phyloP scores from a whole-genome alignment of 2,329 filamentous ascomycete species.

The Pseudogymnoascus sp. region DNA sequence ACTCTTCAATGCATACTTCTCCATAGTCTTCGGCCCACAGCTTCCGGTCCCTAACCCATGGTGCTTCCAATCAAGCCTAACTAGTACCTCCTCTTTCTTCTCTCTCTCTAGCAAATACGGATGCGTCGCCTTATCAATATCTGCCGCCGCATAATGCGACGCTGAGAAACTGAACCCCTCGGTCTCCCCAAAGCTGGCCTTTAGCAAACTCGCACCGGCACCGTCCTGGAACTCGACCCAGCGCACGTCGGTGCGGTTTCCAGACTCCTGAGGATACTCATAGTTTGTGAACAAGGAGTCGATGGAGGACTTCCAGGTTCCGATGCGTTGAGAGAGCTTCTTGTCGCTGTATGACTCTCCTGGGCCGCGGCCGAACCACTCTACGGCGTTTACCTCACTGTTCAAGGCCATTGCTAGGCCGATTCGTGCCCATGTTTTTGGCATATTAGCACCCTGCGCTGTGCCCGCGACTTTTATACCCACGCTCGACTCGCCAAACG shows the following conservation, averaged over 20 bases:
- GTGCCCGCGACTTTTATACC: slow-evolving; percentile 42
- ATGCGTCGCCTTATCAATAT: slow-evolving; percentile 48
- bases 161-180: slow-evolving; percentile 49
- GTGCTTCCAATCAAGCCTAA: slow-evolving; percentile 54
- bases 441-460: slow-evolving; percentile 41
- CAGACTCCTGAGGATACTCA: slow-evolving; percentile 61
- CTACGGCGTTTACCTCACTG: slow-evolving; percentile 32
- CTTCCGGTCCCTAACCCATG: slow-evolving; percentile 56
- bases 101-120: slow-evolving; percentile 50
- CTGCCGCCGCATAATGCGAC: slow-evolving; percentile 45
- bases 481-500: slow-evolving; percentile 42
- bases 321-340: slow-evolving; percentile 52
- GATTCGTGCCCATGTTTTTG: slow-evolving; percentile 53
- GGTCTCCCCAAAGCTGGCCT: slow-evolving; percentile 39
- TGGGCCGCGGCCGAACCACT: slow-evolving; percentile 63
- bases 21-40: slow-evolving; percentile 50
- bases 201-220: slow-evolving; percentile 30
- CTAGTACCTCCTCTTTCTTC: slow-evolving; percentile 43
- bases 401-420: slow-evolving; percentile 46
- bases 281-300: slow-evolving; percentile 52
- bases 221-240: slow-evolving; percentile 45
- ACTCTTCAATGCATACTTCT: slow-evolving; percentile 38
- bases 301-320: slow-evolving; percentile 41
- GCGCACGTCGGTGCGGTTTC: slow-evolving; percentile 55
- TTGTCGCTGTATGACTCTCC: slow-evolving; percentile 61